A percentile compares a stretch with the other conserved stretches of the same genome.
These are phyloP conservation scores for Stevia rebaudiana DNA, from an alignment of 140 eudicot species.

Conservation along the genomic window DNA sequence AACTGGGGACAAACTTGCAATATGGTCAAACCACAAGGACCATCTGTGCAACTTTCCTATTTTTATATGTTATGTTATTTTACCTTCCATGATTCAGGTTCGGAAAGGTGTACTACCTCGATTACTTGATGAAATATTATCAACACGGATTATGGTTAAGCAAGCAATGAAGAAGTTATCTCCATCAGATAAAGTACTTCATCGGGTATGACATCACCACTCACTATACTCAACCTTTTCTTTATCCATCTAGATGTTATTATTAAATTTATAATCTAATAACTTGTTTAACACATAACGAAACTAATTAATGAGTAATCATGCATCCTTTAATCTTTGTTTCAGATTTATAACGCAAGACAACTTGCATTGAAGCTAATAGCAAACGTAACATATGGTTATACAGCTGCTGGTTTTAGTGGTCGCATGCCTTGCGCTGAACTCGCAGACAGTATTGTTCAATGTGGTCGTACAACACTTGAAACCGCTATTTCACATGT, in stretches of 20 bases:
- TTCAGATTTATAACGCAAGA: slow-evolving; percentile 78
- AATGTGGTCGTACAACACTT: slow-evolving; percentile 93
- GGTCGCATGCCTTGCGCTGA: slow-evolving; percentile 99
- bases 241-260: not conserved
- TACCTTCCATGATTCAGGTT: slow-evolving; percentile 34
- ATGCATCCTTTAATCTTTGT: slow-evolving; percentile 7
- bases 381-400: slow-evolving; percentile 94
- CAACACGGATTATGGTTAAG: slow-evolving; percentile 89
- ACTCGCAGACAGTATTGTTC: slow-evolving; percentile 98
- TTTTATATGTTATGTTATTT: not conserved
- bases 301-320: slow-evolving; percentile 4
- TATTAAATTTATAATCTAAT: not conserved
- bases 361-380: slow-evolving; percentile 95
- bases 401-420: slow-evolving; percentile 99
- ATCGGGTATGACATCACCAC: slow-evolving; percentile 43
- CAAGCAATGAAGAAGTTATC: slow-evolving; percentile 83
- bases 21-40: no score
- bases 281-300: slow-evolving; percentile 4
- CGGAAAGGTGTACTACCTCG: slow-evolving; percentile 91
- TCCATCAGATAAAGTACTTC: slow-evolving; percentile 71
- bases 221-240: slow-evolving; percentile 10
- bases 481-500: slow-evolving; percentile 76
- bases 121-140: slow-evolving; percentile 85
- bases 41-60: not conserved
- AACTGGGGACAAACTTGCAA: no score